Percentiles rank a stretch among this genome's conserved stretches.
Evolutionary conservation across 345 rosid species (phyloP).

Genomic region (Rubroshorea leprosula): DNA sequence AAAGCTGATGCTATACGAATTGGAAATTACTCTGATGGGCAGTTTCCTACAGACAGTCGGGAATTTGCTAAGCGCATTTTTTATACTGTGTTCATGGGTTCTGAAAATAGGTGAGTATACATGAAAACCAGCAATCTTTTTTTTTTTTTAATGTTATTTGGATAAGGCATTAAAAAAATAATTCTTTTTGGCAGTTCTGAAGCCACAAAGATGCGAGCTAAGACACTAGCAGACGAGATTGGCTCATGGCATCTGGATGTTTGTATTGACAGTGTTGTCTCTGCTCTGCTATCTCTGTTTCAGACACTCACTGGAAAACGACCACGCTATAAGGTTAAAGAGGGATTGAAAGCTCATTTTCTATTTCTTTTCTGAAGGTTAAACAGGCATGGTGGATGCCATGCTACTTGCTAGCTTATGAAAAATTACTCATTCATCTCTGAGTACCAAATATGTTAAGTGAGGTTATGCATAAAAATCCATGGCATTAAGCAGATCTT

Average conservation of each 20-base stretch:
- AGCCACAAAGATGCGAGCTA: conserved; percentile 64
- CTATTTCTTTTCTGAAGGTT: not conserved
- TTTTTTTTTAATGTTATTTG: not conserved
- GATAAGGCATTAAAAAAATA: not conserved
- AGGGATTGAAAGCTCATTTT: too few species aligned
- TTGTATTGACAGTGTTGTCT: conserved; percentile 70
- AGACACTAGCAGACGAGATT: conserved; percentile 76
- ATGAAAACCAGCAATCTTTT: not conserved
- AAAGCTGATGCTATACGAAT: conserved; percentile 86
- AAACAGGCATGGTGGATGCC: conserved; percentile 1
- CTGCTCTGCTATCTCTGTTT: conserved; percentile 70
- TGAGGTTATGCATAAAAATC: not conserved
- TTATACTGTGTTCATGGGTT: conserved; percentile 89
- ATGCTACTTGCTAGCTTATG: not conserved
- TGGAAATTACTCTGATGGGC: conserved; percentile 61
- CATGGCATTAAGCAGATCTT: not conserved
- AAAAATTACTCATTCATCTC: not conserved
- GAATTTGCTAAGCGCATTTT: conserved; percentile 90
- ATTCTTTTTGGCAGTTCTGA: conserved; percentile 49
- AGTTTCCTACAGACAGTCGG: conserved; percentile 80
- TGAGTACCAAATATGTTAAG: not conserved
- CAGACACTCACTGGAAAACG: conserved; percentile 79
- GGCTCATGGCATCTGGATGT: conserved; percentile 96
- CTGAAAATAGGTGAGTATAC: conserved; percentile 78
- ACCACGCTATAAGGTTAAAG: conserved; percentile 68